Evolutionary conservation across 1,284 basidiomycete genomes (phyloP), one percentile per base, ranked within the genome.

Genomic region (Ganoderma lingzhi): DNA sequence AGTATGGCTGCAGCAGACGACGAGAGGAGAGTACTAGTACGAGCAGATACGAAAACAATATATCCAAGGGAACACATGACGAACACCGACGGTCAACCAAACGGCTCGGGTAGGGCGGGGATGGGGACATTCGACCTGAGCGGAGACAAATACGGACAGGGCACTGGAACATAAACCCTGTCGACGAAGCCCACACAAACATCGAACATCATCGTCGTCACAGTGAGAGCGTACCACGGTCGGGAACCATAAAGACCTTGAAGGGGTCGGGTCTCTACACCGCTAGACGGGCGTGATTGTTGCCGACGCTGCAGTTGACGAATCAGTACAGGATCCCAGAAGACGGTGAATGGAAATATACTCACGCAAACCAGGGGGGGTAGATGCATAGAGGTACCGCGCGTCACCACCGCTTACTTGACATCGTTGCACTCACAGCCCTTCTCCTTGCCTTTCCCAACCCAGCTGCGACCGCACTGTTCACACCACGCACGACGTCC

Each of bases 401-500:
- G 32, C 58, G 42, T 35, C 42, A 56, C 42, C 6, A 58, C 48
- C 63, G 44, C 75, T 83, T 87, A 93, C 84, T 92, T 92, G 79
- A 88, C 82, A 72, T 91, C 88, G 73, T 85, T 83, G 79, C 92
- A 94, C 65, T 86, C 84, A 79, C 93, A 93, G 58, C 84, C 82
- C 71, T 78, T 77, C 73, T 84, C 82, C 62, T 84, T 82, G 66
- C 90, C 91, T 72, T 84, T 81, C 64, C 90, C 90, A 71, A 92
- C 79, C 82, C 83, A 89, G 53, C 92, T 86, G 74, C 90, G 91
- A 69, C 93, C 93, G 76, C 93, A 95, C 44, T 80, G 80, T 55
- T 93, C 89, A 72, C 93, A 94, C 90, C 93, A 93, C 28, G 81
- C 80, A 48, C 93, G 85, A 41, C 80, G 77, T 17, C 87, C 90